Conservation (phyloP, 768 basidiomycete species). For the Imleria badia region DNA sequence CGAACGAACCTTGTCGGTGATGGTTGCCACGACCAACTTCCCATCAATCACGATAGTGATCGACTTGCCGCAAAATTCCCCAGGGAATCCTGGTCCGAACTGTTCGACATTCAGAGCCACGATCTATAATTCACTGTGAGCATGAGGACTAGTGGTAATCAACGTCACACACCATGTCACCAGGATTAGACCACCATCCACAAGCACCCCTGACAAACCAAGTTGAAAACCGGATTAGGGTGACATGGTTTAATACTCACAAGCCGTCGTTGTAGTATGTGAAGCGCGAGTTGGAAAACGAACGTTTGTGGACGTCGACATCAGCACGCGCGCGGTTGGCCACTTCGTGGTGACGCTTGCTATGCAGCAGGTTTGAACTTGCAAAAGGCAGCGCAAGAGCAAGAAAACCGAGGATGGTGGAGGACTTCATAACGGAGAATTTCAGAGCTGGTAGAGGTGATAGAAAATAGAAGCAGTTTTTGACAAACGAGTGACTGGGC, state of each 20-base stretch:
- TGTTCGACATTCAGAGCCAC: slow-evolving; percentile 37
- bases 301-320: slow-evolving; percentile 36
- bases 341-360: slow-evolving; percentile 43
- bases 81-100: slow-evolving; percentile 59
- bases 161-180: slow-evolving; percentile 26
- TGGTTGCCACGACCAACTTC: slow-evolving; percentile 48
- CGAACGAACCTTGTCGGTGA: slow-evolving; percentile 58
- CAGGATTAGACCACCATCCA: slow-evolving; percentile 38
- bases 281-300: slow-evolving; percentile 38
- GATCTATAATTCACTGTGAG: slow-evolving; percentile 16
- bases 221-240: neutral
- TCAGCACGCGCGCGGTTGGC: slow-evolving; percentile 45
- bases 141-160: neutral
- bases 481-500: slow-evolving; percentile 24
- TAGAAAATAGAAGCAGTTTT: neutral
- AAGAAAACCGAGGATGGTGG: slow-evolving; percentile 35
- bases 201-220: slow-evolving; percentile 50
- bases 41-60: slow-evolving; percentile 63
- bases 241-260: slow-evolving; percentile 30
- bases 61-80: slow-evolving; percentile 58
- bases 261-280: slow-evolving; percentile 56
- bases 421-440: slow-evolving; percentile 22
- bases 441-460: neutral
- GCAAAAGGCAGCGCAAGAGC: slow-evolving; percentile 36
- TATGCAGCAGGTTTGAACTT: slow-evolving; percentile 26